A percentile compares a stretch with the other conserved stretches of the same genome.
phyloP scores from a whole-genome alignment of 371 early-diverging fungal species.

The Mortierella sp. region DNA sequence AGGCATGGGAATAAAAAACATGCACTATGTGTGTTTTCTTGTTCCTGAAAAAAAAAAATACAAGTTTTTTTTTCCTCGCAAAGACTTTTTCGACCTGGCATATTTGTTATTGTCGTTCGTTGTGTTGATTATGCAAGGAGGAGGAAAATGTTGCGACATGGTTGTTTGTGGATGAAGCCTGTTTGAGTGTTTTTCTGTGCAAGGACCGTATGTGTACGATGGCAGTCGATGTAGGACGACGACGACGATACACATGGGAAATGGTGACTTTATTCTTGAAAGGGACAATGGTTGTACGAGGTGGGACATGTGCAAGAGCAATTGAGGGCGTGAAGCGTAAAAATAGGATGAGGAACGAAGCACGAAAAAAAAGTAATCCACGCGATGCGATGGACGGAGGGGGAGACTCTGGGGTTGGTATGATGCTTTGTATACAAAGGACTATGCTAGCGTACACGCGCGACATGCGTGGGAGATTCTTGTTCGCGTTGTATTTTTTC shows the following conservation, averaged over 20 bases:
- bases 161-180: not conserved
- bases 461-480: not conserved
- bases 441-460: not conserved
- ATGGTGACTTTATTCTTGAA: not conserved
- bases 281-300: not conserved
- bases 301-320: not conserved
- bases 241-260: not conserved
- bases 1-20: slow-evolving; percentile 10
- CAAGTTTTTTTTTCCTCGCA: not conserved
- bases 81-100: not conserved
- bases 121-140: not conserved
- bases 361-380: not conserved
- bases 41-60: not conserved
- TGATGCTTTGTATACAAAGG: not conserved
- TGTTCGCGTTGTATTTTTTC: not conserved
- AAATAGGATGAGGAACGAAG: not conserved
- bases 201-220: not conserved
- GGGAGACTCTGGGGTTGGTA: not conserved
- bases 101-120: not conserved
- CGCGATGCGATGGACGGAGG: not conserved
- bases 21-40: not conserved
- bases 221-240: not conserved
- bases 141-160: not conserved
- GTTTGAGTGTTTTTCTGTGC: not conserved
- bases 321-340: not conserved